Conservation (phyloP, 305 asterid species). For the Solanum hybrid region DNA sequence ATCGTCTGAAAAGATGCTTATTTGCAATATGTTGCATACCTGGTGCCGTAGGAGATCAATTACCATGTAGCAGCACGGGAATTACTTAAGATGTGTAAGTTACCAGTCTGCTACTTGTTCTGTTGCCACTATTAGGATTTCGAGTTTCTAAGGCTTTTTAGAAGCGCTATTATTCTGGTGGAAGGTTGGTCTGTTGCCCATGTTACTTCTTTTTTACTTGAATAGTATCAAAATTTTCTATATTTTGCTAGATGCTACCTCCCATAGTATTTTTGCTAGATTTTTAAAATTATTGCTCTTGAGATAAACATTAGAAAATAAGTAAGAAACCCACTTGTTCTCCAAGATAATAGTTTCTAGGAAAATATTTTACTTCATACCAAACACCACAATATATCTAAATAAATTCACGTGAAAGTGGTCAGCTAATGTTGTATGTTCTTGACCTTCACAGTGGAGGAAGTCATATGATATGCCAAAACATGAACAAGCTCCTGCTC, state of each 20-base stretch:
- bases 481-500: not conserved
- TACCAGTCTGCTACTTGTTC: not conserved
- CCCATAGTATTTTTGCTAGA: not conserved
- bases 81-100: not conserved
- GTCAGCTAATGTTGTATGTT: not conserved
- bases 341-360: not conserved
- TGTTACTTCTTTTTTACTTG: not conserved
- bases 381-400: not conserved
- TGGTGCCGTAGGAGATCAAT: not conserved
- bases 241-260: not conserved
- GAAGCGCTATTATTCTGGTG: not conserved
- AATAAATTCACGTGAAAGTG: not conserved
- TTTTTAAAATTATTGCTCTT: not conserved
- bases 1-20: not conserved
- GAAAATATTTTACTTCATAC: not conserved
- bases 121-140: not conserved
- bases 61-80: not conserved
- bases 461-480: not conserved
- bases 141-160: not conserved
- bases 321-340: not conserved
- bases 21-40: not conserved
- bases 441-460: not conserved
- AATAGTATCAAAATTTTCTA: not conserved
- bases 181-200: not conserved
- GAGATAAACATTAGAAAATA: not conserved